A percentile compares a stretch with the other conserved stretches of the same genome.
phyloP scores from a whole-genome alignment of 495 filamentous ascomycete species.

The Xylaria curta region DNA sequence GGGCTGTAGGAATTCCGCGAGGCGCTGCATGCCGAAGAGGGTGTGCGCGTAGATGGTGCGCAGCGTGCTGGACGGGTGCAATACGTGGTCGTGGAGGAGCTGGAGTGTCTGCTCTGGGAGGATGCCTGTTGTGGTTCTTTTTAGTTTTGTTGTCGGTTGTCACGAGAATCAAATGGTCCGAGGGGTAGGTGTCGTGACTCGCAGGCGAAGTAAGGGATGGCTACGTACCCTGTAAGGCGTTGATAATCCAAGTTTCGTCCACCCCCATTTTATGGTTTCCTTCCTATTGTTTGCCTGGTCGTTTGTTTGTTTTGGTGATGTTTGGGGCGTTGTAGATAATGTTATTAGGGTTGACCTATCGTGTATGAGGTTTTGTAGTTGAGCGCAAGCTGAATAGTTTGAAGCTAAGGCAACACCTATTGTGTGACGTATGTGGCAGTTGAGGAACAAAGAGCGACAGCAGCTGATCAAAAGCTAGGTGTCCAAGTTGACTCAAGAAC shows the following conservation, averaged over 20 bases:
- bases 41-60: conserved; percentile 43
- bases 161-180: neutral
- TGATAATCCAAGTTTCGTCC: conserved; percentile 34
- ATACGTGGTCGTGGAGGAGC: conserved; percentile 46
- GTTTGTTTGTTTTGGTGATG: neutral
- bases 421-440: neutral
- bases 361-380: neutral
- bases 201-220: neutral
- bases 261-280: conserved; percentile 30
- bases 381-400: neutral
- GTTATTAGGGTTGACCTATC: neutral
- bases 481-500: neutral
- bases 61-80: conserved; percentile 43
- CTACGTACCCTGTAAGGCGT: conserved; percentile 37
- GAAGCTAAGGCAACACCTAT: neutral
- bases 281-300: neutral
- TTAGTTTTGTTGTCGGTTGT: neutral
- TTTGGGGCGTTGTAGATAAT: neutral
- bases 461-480: neutral
- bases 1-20: conserved; percentile 24
- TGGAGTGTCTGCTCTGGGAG: conserved; percentile 47
- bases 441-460: neutral
- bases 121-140: conserved; percentile 42
- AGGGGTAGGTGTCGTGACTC: neutral
- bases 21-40: conserved; percentile 41